Base-by-base conservation (phyloP, 768 basidiomycete species). In the Kwoniella botswanensis region DNA sequence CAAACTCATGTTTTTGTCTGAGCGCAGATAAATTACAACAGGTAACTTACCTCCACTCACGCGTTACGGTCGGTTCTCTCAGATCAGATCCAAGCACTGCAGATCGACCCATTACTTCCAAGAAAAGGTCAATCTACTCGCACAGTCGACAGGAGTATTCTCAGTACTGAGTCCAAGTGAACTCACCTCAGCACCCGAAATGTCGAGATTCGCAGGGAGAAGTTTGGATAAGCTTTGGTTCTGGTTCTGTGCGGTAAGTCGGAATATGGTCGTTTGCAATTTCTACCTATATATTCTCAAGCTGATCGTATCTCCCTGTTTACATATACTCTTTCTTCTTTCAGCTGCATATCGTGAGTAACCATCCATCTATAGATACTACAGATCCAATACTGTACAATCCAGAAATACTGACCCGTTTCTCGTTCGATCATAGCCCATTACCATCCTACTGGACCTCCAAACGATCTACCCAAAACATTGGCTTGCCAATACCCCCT, bases 361-460 rank as follows among this genome's bases (percentile, higher is more conserved):
- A 64, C 26, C 9, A n/a, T 64, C 54, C 22, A 52, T 17, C 21
- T 55, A n/a, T 43, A 60, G 42, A 35, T 35, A 35, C 35, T 35
- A 6, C 35, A 9, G 7, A 9, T 35, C 35, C 35, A 35, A 35
- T 35, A 7, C 35, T 35, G 35, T 35, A 35, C 35, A 1, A 35
- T 35, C 1, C 35, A 6, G 35, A 35, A 1, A 26, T 64, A 64
- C 57, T 61, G 18, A 18, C 22, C 50, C 41, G n/a, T 22, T 52
- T 11, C 10, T 6, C n/a, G 1, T 26, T 1, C 12, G 18, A 24
- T 26, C 24, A 3, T 67, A 81, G 78, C 87, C 89, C 0, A 88
- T 90, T 3, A 89, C 92, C 4, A 76, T 93, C 9, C 77, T 90
- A 29, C 82, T 93, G 55, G 93, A 94, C 82, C 81, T 90, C 13